phyloP scores from a whole-genome alignment of 345 rosid genomes.

The Garcia nutans region DNA sequence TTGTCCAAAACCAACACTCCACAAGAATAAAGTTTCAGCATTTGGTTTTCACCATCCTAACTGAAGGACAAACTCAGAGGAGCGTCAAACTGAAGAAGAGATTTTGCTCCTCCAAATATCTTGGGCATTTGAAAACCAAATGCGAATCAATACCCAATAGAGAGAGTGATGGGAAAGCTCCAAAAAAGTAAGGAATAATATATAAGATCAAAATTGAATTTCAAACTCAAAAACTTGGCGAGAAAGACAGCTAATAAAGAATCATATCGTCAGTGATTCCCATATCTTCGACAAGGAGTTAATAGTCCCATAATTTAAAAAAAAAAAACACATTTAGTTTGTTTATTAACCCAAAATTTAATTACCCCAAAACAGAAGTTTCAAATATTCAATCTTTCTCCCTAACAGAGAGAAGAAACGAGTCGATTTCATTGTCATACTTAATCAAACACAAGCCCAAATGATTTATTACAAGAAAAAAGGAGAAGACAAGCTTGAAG shows the following conservation, averaged over 20 bases:
- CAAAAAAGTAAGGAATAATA: not conserved
- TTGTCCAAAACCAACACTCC: not conserved
- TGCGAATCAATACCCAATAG: not conserved
- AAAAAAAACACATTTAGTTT: not conserved
- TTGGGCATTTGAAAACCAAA: not conserved
- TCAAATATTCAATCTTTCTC: not conserved
- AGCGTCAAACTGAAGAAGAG: not conserved
- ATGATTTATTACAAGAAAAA: not conserved
- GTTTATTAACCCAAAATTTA: not conserved
- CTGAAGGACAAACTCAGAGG: not conserved
- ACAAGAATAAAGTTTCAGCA: constrained; percentile 3
- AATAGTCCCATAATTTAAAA: not conserved
- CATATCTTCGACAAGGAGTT: not conserved
- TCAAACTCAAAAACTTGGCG: constrained; percentile 14
- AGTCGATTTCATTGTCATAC: not conserved
- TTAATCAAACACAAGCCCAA: not conserved
- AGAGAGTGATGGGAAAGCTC: not conserved
- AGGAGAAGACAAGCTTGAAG: not conserved
- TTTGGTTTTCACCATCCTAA: not conserved
- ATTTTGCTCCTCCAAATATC: not conserved
- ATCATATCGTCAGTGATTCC: constrained; percentile 1
- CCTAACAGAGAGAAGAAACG: not conserved
- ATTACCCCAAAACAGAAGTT: not conserved
- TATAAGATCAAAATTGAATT: constrained; percentile 11
- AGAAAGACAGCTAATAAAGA: constrained; percentile 13